These are phyloP conservation scores for Vigna hirtella DNA, from an alignment of 306 rosid species.

Conservation along the genomic window DNA sequence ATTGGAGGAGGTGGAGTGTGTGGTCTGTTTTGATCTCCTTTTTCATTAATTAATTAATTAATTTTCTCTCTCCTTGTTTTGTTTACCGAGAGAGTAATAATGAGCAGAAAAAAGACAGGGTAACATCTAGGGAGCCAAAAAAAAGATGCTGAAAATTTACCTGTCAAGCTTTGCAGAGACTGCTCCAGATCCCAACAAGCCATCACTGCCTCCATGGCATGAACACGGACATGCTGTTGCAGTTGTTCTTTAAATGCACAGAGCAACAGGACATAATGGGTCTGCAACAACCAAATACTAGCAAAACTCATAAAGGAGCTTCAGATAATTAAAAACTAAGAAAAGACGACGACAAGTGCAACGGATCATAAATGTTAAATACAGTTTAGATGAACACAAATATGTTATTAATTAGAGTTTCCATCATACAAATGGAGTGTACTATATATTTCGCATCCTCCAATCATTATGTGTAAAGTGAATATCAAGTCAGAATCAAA, in stretches of 20 bases:
- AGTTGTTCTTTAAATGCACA: conserved; percentile 85
- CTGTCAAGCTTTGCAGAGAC: conserved; percentile 84
- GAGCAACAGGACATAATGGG: conserved; percentile 76
- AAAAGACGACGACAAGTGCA: conserved; percentile 22
- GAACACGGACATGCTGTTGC: conserved; percentile 89
- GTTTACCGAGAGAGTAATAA: not conserved
- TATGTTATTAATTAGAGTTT: not conserved
- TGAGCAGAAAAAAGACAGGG: not conserved
- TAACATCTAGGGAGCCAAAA: conserved; percentile 8
- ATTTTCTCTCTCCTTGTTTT: not conserved
- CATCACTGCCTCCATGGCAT: conserved; percentile 97
- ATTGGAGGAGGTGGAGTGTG: not conserved
- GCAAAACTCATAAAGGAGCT: not conserved
- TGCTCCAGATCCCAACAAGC: conserved; percentile 96
- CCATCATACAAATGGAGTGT: not conserved
- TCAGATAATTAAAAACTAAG: not conserved
- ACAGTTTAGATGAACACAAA: not conserved
- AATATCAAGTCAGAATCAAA: conserved; percentile 17
- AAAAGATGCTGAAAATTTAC: conserved; percentile 45
- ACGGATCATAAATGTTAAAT: not conserved
- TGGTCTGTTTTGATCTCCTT: not conserved
- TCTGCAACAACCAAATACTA: conserved; percentile 44
- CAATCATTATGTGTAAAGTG: conserved; percentile 25
- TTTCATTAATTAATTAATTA: not conserved
- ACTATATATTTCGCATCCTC: not conserved